phyloP scores from a whole-genome alignment of 331 rosid genomes.

The Rhamnella rubrinervis region DNA sequence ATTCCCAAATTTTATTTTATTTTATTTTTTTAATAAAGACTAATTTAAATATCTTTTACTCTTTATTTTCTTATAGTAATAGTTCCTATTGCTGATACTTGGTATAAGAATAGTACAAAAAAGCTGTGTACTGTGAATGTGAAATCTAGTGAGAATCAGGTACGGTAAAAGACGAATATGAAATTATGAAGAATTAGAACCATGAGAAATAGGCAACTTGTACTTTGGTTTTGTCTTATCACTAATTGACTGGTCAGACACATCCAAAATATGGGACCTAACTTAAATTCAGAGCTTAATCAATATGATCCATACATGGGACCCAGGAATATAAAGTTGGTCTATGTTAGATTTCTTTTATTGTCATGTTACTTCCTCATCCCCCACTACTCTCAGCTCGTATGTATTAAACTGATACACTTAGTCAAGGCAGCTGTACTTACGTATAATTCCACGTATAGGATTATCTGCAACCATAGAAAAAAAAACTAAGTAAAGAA shows the following conservation, averaged over 20 bases:
- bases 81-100: no score
- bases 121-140: background rate
- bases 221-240: conserved; percentile 6
- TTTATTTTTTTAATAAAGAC: no score
- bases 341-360: background rate
- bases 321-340: background rate
- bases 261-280: conserved; percentile 11
- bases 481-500: conserved; percentile 6
- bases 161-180: background rate
- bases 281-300: background rate
- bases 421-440: conserved; percentile 41
- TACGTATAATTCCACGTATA: conserved; percentile 92
- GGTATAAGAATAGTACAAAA: background rate
- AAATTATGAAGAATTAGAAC: background rate
- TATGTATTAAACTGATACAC: conserved; percentile 17
- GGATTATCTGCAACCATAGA: conserved; percentile 69
- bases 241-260: conserved; percentile 9
- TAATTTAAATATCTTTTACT: no score
- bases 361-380: background rate
- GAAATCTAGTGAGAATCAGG: background rate
- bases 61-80: no score
- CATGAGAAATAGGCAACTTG: background rate
- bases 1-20: no score
- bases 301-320: conserved; percentile 11
- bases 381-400: background rate